These are phyloP conservation scores for Botrytis aclada DNA, from an alignment of 2,329 filamentous ascomycete species.

Conservation along the genomic window DNA sequence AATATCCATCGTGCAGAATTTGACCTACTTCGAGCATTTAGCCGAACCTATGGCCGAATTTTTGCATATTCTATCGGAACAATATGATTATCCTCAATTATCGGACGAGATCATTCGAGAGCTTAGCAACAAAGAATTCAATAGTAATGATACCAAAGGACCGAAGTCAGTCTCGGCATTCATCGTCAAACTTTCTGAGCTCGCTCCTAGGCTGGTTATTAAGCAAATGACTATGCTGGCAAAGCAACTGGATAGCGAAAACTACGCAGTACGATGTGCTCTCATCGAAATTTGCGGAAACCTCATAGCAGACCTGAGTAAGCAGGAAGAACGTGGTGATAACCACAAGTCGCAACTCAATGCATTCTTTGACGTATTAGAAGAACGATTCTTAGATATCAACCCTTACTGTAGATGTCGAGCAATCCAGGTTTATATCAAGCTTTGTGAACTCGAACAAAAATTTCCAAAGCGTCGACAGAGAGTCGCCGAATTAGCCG, in stretches of 20 bases:
- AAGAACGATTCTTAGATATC: conserved; percentile 92
- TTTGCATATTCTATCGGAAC: conserved; percentile 88
- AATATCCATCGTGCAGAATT: conserved; percentile 94
- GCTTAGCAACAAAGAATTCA: conserved; percentile 96
- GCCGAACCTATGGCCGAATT: conserved; percentile 99
- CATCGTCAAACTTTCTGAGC: conserved; percentile 86
- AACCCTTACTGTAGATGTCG: conserved; percentile 95
- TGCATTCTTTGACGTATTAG: conserved; percentile 93
- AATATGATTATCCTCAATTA: conserved; percentile 96
- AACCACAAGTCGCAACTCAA: conserved; percentile 94
- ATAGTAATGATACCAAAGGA: conserved; percentile 89
- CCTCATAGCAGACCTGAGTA: conserved; percentile 85
- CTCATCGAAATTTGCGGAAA: conserved; percentile 97
- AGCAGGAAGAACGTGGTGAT: conserved; percentile 85
- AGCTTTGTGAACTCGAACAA: conserved; percentile 88
- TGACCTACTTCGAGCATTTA: conserved; percentile 98
- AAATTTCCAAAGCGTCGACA: conserved; percentile 94
- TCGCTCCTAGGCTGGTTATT: conserved; percentile 87
- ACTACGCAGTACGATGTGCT: conserved; percentile 88
- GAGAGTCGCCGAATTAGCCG: conserved; percentile 80
- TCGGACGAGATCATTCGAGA: conserved; percentile 92
- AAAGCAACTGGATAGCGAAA: conserved; percentile 95
- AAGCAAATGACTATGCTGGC: conserved; percentile 96
- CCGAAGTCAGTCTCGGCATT: conserved; percentile 96
- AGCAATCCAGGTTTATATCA: conserved; percentile 89